Evolutionary conservation across 2,329 filamentous ascomycete species (phyloP).

Genomic region (Verticillium klebahnii): DNA sequence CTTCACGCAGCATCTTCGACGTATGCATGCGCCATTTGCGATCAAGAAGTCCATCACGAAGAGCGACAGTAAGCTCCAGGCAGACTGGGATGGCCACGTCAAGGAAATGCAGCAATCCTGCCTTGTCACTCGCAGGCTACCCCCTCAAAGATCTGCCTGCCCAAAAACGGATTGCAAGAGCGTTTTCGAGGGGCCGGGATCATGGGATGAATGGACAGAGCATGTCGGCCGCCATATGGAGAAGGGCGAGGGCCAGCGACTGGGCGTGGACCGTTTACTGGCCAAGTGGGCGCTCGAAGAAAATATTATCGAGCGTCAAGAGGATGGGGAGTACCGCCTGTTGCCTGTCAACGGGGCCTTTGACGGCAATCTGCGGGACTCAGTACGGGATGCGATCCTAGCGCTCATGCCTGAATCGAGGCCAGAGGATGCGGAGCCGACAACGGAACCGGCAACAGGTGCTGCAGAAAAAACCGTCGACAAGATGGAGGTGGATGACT

Average conservation of each 20-base stretch:
- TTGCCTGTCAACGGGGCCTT: conserved; percentile 33
- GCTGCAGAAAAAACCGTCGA: not conserved
- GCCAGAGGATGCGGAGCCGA: conserved; percentile 4
- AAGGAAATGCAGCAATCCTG: conserved; percentile 72
- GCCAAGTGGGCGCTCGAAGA: conserved; percentile 60
- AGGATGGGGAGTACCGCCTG: conserved; percentile 53
- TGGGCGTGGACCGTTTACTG: conserved; percentile 54
- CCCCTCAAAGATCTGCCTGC: conserved; percentile 69
- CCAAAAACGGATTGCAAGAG: conserved; percentile 66
- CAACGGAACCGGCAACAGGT: conserved; percentile 1
- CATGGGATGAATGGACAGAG: conserved; percentile 90
- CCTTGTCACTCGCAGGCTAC: conserved; percentile 61
- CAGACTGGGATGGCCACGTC: conserved; percentile 61
- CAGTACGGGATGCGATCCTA: conserved; percentile 4
- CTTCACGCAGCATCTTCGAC: conserved; percentile 88
- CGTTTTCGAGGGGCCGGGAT: conserved; percentile 64
- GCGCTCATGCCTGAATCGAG: conserved; percentile 12
- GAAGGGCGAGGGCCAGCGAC: conserved; percentile 54
- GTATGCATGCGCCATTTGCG: conserved; percentile 79
- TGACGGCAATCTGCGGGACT: conserved; percentile 11
- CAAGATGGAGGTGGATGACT: conserved; percentile 12
- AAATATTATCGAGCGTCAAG: conserved; percentile 55
- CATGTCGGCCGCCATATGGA: conserved; percentile 90
- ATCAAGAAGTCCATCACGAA: conserved; percentile 55
- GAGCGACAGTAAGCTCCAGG: conserved; percentile 53